phyloP scores from a whole-genome alignment of 139 green algal species.

The Haematococcus lacustris region DNA sequence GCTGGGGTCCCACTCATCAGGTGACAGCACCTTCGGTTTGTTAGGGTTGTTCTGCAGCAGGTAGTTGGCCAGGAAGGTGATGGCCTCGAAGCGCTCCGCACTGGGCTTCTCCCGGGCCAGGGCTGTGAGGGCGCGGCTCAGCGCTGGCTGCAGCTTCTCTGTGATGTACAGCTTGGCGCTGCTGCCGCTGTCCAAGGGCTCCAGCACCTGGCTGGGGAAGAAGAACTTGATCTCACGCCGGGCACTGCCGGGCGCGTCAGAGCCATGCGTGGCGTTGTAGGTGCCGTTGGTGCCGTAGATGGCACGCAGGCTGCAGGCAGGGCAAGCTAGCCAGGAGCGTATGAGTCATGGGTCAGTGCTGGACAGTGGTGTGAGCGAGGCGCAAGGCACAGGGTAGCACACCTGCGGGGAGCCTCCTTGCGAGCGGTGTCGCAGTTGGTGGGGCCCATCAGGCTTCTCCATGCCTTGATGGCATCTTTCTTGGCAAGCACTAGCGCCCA shows the following conservation, averaged over 20 bases:
- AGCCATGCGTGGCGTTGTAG: conserved; percentile 70
- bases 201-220: conserved; percentile 51
- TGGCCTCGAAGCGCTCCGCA: conserved; percentile 48
- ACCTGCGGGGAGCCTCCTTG: conserved; percentile 46
- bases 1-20: conserved; percentile 28
- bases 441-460: conserved; percentile 69
- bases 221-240: conserved; percentile 74
- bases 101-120: conserved; percentile 60
- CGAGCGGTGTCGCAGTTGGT: conserved; percentile 60
- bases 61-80: conserved; percentile 66
- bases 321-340: too few relatives aligned
- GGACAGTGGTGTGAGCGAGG: too few relatives aligned
- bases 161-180: conserved; percentile 46
- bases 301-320: conserved; percentile 51
- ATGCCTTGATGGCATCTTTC: conserved; percentile 52
- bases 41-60: conserved; percentile 81
- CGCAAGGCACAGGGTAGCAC: too few relatives aligned
- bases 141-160: conserved; percentile 49
- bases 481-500: conserved; percentile 63
- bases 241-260: conserved; percentile 56
- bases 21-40: conserved; percentile 42
- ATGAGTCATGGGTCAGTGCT: too few relatives aligned
- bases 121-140: conserved; percentile 63
- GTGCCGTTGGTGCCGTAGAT: conserved; percentile 74
- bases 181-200: conserved; percentile 9